Evolutionary conservation across 768 basidiomycete species (phyloP), one percentile per base, ranked within the genome.

Genomic region (Trametes villosa): DNA sequence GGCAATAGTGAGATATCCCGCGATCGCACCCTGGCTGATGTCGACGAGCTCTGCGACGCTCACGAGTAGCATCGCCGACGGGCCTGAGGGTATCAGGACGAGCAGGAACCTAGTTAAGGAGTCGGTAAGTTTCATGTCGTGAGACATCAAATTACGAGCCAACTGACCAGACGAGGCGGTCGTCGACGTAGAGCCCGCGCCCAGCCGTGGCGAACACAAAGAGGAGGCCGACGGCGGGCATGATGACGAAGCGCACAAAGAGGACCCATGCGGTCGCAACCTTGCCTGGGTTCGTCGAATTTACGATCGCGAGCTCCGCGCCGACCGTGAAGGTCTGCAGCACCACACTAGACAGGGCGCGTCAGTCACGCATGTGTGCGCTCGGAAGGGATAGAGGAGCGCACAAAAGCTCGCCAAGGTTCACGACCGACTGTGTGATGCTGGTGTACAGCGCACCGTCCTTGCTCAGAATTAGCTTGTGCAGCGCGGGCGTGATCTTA

Each of bases 21-120:
- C 67, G 42, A 73, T 68, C 2, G 69, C 66, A 22, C 70, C 72
- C 45, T 70, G 68, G 50, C 69, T 67, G 55, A 66, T 62, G 44
- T 71, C 48, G 18, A 69, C 68, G 18, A 71, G 48, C 59, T 71
- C 72, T 6, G 72, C 70, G 50, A 73, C 63, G 55, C 62, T 73
- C 13, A 69, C 65, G 22, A 73, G 67, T 20, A 73, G 50, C 72
- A 73, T 73, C 9, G 72, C 72, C 2, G 72, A 72, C 5, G 71
- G 72, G 0, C 69, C 71, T 2, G 68, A 47, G 5, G 72, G 72
- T 31, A 73, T 67, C 13, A 73, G 52, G 17, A 73, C 52, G 34
- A 73, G 66, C 29, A 73, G 57, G 59, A 73, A 71, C 71, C 71
- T 72, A 40, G 15, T 9, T 33, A 8, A 33, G 22, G 12, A 5